phyloP scores from a whole-genome alignment of 2,329 filamentous ascomycete species.

The Diplodia intermedia region DNA sequence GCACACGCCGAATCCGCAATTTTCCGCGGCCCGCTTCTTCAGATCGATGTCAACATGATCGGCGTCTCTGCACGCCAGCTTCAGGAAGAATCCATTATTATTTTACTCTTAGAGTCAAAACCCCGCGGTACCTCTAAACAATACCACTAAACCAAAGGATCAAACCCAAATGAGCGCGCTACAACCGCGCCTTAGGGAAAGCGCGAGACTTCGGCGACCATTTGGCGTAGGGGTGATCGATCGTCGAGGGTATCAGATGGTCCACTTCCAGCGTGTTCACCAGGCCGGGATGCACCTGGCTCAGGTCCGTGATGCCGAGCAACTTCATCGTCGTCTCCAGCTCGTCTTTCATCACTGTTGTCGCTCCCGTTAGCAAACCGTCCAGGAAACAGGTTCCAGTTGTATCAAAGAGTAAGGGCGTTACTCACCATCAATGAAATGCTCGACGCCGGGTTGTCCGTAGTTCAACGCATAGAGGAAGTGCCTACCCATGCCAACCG shows the following conservation, averaged over 20 bases:
- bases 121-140: background rate
- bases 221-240: conserved; percentile 32
- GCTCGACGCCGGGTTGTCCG: conserved; percentile 46
- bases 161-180: background rate
- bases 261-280: conserved; percentile 57
- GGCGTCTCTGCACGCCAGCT: too few relatives aligned
- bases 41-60: too few relatives aligned
- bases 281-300: conserved; percentile 67
- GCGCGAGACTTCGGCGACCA: conserved; percentile 26
- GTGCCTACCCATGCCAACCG: conserved; percentile 48
- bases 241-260: conserved; percentile 35
- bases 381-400: background rate
- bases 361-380: background rate
- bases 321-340: conserved; percentile 71
- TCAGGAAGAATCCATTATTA: background rate
- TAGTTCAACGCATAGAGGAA: conserved; percentile 50
- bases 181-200: conserved; percentile 24
- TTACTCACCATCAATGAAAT: conserved; percentile 47
- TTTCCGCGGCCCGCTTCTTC: too few relatives aligned
- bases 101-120: background rate
- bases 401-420: background rate
- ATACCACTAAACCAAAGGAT: background rate
- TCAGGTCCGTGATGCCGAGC: conserved; percentile 67
- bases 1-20: too few relatives aligned
- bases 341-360: conserved; percentile 60